These are phyloP conservation scores for Niebla homalea DNA, from an alignment of 495 filamentous ascomycete genomes.

Conservation along the genomic window DNA sequence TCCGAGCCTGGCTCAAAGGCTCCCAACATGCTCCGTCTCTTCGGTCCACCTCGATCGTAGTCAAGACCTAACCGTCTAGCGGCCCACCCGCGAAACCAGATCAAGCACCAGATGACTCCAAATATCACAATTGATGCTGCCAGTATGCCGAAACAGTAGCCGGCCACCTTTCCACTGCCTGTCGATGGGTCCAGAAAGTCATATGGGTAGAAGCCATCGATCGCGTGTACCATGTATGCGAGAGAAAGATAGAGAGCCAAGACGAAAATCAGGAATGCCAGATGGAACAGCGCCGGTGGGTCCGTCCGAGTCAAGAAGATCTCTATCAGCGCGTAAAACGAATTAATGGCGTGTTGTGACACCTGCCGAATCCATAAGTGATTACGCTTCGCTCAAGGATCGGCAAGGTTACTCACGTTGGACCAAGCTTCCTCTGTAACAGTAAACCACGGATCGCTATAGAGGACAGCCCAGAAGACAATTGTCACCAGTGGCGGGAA, in stretches of 20 bases:
- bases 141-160: constrained; percentile 45
- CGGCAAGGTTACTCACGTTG: constrained; percentile 35
- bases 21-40: neutral
- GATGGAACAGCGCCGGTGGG: constrained; percentile 42
- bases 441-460: constrained; percentile 37
- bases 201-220: constrained; percentile 63
- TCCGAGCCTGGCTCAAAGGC: neutral
- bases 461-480: constrained; percentile 39
- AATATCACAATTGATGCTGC: constrained; percentile 53
- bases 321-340: constrained; percentile 57
- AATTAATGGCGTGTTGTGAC: constrained; percentile 64
- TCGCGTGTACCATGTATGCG: constrained; percentile 58
- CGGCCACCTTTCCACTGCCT: constrained; percentile 30
- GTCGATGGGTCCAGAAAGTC: constrained; percentile 51
- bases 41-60: neutral
- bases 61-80: constrained; percentile 15
- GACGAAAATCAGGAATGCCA: constrained; percentile 44
- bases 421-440: constrained; percentile 44
- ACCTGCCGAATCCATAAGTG: constrained; percentile 26
- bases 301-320: constrained; percentile 49
- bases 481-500: constrained; percentile 56
- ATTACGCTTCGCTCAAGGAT: neutral
- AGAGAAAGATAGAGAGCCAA: constrained; percentile 59
- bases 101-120: constrained; percentile 35
- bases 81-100: constrained; percentile 37